Base-by-base conservation (phyloP, 139 green algal species). In the Chlorella sp. region DNA sequence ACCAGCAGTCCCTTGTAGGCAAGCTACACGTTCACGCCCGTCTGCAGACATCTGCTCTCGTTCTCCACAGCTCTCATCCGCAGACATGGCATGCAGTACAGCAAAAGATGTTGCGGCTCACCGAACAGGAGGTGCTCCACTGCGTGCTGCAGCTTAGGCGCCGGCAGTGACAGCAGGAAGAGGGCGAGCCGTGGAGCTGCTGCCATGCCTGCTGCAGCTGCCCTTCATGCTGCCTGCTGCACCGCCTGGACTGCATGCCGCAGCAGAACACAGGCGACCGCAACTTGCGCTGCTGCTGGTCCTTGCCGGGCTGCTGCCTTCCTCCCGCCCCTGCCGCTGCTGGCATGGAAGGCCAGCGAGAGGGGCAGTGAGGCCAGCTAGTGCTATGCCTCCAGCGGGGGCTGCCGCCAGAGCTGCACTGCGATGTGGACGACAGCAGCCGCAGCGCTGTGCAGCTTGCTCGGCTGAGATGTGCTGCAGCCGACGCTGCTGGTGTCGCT, bases 291-390 rank as follows among this genome's bases (percentile, higher is more conserved):
- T 82, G 56, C 23, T 36, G 55, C 75, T 69, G 75, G 2, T 81
- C 78, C 4, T 60, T 60, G 51, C 51, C 21, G 11, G 51, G 51
- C 4, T 60, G 51, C n/a, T n/a, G n/a, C n/a, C n/a, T n/a, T n/a
- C n/a, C n/a, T n/a, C n/a, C n/a, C n/a, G n/a, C n/a, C n/a, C n/a
- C 69, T 85, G 80, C 38, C 30, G 47, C 18, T 44, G 17, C 15
- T 6, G 11, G 47, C 73, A 13, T 47, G 9, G 5, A 30, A 17
- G 28, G 44, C 72, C 4, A 86, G 69, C 0, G n/a, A 17, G 0
- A 47, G 44, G 23, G 36, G 44, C 38, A 86, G 32, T 3, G 82
- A 81, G 0, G 73, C 60, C n/a, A 86, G 82, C 82, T 69, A 86
- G 21, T 78, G 74, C 2, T 34, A 69, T 17, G 82, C 82, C 32